Evolutionary conservation across 129 eudicot genomes (phyloP), one percentile per base, ranked within the genome.

Genomic region (Ambrosia trifida): DNA sequence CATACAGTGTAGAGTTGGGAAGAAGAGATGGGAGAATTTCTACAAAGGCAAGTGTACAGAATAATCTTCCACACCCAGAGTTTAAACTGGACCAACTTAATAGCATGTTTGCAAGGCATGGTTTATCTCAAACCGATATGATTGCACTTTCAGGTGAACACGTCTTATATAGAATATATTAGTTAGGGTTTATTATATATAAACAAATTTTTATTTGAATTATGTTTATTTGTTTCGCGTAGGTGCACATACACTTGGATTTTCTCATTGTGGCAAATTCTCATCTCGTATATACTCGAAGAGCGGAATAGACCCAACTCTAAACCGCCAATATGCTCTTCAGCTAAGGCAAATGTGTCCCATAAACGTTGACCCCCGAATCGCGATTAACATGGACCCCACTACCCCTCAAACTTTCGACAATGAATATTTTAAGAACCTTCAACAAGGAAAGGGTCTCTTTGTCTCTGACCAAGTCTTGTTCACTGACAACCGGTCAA

Each of bases 191-290:
- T 40, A 40, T 10, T 40, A 7, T 2, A 40, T 0, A 40, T 10
- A 40, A 40, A 5, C 9, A 38, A 1, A 0, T 38, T 38, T 40
- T 9, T 49, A 1, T 31, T 30, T 57, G 2, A n/a, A 1, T 24
- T 13, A 33, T 60, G 24, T 14, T 36, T 18, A n/a, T 44, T 11
- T 4, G 57, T 56, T 45, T 10, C 18, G 58, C 6, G 38, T 70
- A 92, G 98, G 95, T 61, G 98, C 95, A 53, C 98, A 93, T 83
- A 85, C 96, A 12, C 70, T 93, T n/a, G 98, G 96, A 30, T 89
- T 93, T 76, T 83, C 98, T 16, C 98, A 93, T 68, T 93, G 98
- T 75, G 49, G 80, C 77, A 75, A 80, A 17, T 89, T 93, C 84
- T 79, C 91, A n/a, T 76, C 76, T 0, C 79, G 98, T 2, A 81